Evolutionary conservation across 2,329 filamentous ascomycete species (phyloP).

Genomic region (Sarocladium strictum): DNA sequence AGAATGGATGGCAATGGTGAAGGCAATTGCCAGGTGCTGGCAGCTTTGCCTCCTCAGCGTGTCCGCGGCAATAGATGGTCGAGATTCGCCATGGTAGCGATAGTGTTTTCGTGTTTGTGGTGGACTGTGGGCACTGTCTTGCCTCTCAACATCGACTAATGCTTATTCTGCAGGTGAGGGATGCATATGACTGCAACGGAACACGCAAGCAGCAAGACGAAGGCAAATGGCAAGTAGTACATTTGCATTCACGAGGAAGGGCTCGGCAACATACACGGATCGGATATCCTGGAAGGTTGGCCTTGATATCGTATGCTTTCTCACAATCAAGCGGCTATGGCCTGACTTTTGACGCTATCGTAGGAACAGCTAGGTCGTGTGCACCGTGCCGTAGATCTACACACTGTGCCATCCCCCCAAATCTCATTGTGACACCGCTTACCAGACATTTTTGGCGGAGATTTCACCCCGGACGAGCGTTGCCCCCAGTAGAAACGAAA

Average conservation of each 20-base stretch:
- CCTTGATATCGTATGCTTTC: background rate
- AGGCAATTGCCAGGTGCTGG: background rate
- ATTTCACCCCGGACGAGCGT: conserved; percentile 4
- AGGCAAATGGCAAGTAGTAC: background rate
- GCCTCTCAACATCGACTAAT: background rate
- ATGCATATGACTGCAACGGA: background rate
- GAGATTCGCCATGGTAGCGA: background rate
- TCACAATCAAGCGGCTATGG: background rate
- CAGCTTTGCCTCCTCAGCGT: background rate
- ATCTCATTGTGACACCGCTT: background rate
- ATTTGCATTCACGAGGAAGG: background rate
- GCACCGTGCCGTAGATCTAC: background rate
- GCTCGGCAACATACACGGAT: background rate
- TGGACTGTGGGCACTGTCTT: background rate
- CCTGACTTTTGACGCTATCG: background rate
- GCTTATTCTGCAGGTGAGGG: background rate
- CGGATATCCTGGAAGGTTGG: conserved; percentile 2
- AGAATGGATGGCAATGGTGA: background rate
- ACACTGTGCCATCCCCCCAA: background rate
- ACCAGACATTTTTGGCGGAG: background rate
- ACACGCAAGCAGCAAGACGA: background rate
- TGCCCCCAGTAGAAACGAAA: conserved; percentile 7
- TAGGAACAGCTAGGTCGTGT: background rate
- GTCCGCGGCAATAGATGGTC: background rate
- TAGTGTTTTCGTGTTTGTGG: background rate